phyloP scores from a whole-genome alignment of 768 basidiomycete species.

The Boletus patriciae region DNA sequence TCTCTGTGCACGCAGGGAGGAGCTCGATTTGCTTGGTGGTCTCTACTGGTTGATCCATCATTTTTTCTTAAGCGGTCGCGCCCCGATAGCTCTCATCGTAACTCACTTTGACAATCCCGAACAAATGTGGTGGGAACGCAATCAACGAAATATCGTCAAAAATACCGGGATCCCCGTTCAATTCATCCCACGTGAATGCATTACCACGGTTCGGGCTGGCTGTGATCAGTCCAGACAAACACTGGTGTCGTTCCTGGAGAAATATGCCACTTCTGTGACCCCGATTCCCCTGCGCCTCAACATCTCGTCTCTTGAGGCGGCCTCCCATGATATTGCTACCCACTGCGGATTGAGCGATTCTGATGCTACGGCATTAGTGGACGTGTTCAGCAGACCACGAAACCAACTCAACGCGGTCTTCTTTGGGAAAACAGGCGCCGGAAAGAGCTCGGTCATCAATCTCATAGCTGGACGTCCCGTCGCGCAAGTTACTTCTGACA shows the following conservation, averaged over 20 bases:
- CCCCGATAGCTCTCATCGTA: slow-evolving; percentile 36
- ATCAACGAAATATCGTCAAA: slow-evolving; percentile 19
- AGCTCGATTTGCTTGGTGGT: slow-evolving; percentile 26
- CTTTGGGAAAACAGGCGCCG: slow-evolving; percentile 32
- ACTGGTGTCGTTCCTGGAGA: neutral
- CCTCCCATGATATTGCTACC: neutral
- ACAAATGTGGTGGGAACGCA: slow-evolving; percentile 34
- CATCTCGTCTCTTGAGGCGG: neutral
- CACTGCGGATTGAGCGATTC: neutral
- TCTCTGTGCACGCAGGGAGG: slow-evolving; percentile 33
- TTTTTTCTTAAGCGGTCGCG: slow-evolving; percentile 33
- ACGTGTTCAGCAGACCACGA: neutral
- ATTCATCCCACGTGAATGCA: neutral
- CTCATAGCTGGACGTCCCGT: neutral
- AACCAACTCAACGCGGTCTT: slow-evolving; percentile 29
- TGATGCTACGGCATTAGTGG: neutral
- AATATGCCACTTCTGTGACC: neutral
- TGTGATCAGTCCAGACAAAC: neutral
- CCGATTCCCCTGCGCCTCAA: neutral
- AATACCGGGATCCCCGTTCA: neutral
- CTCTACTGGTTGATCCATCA: slow-evolving; percentile 36
- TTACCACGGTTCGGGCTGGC: neutral
- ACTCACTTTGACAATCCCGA: slow-evolving; percentile 33
- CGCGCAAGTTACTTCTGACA: neutral
- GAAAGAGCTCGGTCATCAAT: slow-evolving; percentile 33